Percentiles rank a stretch among this genome's conserved stretches.
Evolutionary conservation across 2,329 filamentous ascomycete genomes (phyloP).

Genomic region (Talaromyces atroroseus): DNA sequence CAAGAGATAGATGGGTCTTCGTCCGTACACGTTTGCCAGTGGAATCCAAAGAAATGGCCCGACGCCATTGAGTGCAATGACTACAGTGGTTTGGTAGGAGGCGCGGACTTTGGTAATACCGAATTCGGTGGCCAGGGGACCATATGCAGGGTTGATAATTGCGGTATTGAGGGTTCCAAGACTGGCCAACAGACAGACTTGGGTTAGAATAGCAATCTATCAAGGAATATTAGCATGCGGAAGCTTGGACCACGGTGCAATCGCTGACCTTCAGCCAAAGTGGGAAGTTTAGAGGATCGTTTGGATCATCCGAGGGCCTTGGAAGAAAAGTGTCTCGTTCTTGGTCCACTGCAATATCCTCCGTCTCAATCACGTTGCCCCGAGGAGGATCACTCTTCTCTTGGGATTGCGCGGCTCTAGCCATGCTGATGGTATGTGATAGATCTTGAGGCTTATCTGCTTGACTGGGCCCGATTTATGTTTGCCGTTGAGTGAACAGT

Average conservation of each 20-base stretch:
- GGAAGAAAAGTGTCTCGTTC: not conserved
- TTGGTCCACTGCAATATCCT: not conserved
- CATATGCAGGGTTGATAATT: slow-evolving; percentile 29
- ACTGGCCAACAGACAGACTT: slow-evolving; percentile 28
- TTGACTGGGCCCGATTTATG: no score
- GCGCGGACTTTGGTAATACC: slow-evolving; percentile 26
- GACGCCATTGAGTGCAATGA: slow-evolving; percentile 29
- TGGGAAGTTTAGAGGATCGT: not conserved
- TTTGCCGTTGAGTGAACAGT: no score
- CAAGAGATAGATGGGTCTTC: slow-evolving; percentile 28
- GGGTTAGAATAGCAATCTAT: slow-evolving; percentile 14
- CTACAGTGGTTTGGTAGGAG: slow-evolving; percentile 30
- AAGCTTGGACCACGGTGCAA: not conserved
- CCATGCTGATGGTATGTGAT: not conserved
- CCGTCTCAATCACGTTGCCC: not conserved
- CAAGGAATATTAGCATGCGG: not conserved
- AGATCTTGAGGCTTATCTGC: no score
- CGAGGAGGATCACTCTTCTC: not conserved
- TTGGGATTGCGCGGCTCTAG: not conserved
- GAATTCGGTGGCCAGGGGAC: slow-evolving; percentile 25
- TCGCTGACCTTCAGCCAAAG: not conserved
- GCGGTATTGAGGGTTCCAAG: slow-evolving; percentile 25
- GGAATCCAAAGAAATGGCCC: slow-evolving; percentile 24
- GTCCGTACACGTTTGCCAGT: slow-evolving; percentile 30
- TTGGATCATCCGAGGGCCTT: not conserved